Percentiles rank a stretch among this genome's conserved stretches.
phyloP scores from a whole-genome alignment of 1,139 yeast species.

The Suhomyces kunorum region DNA sequence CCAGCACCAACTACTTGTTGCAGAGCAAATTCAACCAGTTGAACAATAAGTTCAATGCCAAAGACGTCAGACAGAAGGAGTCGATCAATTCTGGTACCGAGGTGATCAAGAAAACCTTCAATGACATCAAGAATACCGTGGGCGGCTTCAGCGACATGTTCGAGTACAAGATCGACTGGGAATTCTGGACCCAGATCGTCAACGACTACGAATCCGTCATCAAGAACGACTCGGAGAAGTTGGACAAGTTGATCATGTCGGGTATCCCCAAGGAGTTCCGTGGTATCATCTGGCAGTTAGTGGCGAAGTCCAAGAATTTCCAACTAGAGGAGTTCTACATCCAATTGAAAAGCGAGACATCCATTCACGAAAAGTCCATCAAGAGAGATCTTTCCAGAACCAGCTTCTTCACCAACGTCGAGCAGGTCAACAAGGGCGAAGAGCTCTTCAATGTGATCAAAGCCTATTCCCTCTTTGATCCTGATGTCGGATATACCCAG shows the following conservation, averaged over 20 bases:
- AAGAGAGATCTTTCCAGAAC: constrained; percentile 83
- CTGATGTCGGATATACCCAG: constrained; percentile 95
- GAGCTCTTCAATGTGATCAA: constrained; percentile 75
- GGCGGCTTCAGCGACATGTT: constrained; percentile 45
- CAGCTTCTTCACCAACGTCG: constrained; percentile 68
- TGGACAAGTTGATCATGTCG: constrained; percentile 60
- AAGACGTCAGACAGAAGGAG: constrained; percentile 40
- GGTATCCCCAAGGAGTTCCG: constrained; percentile 87
- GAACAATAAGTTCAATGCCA: constrained; percentile 31
- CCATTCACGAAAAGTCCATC: constrained; percentile 75
- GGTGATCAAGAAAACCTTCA: constrained; percentile 63
- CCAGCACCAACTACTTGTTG: constrained; percentile 34
- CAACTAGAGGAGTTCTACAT: constrained; percentile 70
- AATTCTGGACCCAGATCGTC: constrained; percentile 82
- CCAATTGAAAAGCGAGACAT: constrained; percentile 50
- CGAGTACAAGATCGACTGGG: constrained; percentile 65
- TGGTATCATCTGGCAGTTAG: constrained; percentile 90
- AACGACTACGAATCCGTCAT: constrained; percentile 73
- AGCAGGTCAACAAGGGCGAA: constrained; percentile 50
- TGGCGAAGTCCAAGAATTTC: constrained; percentile 75
- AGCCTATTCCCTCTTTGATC: constrained; percentile 82
- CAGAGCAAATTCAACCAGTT: constrained; percentile 39
- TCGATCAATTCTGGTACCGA: constrained; percentile 60
- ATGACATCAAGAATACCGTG: constrained; percentile 50
- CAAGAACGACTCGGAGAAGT: constrained; percentile 55